Percentiles rank a stretch among this genome's conserved stretches.
These are phyloP conservation scores for Eucalyptus marginata DNA, from an alignment of 345 rosid species.

Conservation along the genomic window DNA sequence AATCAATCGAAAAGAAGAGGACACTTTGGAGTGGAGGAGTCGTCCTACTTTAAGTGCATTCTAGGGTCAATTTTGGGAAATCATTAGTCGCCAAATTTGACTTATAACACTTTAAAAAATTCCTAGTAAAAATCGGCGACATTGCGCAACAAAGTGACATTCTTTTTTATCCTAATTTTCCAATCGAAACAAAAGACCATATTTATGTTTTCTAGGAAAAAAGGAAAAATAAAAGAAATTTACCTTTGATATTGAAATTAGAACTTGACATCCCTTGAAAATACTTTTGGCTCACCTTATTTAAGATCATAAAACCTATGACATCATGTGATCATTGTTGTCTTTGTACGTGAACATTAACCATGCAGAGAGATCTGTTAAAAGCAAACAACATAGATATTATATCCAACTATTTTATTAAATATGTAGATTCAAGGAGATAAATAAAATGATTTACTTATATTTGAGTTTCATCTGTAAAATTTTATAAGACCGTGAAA, in stretches of 20 bases:
- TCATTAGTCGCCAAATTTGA: background rate
- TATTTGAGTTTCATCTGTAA: background rate
- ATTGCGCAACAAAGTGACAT: background rate
- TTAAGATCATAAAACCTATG: background rate
- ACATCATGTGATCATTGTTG: background rate
- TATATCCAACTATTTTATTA: background rate
- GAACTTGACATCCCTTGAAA: background rate
- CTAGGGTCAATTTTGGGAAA: background rate
- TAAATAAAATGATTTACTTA: background rate
- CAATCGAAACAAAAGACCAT: background rate
- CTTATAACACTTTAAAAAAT: background rate
- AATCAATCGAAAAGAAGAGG: background rate
- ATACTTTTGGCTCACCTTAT: background rate
- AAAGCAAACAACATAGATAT: background rate
- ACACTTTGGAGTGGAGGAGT: background rate
- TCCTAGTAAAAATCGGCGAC: background rate
- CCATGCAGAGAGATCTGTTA: background rate
- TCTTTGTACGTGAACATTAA: too few species aligned
- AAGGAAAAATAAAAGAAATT: background rate
- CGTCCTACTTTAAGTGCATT: background rate
- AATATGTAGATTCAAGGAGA: background rate
- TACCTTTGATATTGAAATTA: background rate
- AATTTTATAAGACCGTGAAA: too few species aligned
- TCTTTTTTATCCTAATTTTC: background rate
- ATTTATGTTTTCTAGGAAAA: background rate